Evolutionary conservation across 495 filamentous ascomycete species (phyloP), one percentile per base, ranked within the genome.

Genomic region (Alectoria sarmentosa): DNA sequence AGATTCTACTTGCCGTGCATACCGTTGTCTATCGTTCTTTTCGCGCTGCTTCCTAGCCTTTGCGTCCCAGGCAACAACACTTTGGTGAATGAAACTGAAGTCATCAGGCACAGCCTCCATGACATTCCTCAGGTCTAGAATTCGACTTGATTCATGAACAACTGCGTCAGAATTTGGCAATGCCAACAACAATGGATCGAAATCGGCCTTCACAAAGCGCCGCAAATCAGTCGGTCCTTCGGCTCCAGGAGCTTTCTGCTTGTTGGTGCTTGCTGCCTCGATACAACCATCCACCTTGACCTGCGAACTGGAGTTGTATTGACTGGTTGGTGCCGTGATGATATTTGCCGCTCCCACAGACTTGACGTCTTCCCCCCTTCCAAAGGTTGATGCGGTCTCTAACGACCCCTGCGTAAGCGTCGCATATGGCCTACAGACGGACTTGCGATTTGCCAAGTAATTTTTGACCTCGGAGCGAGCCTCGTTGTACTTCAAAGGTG

Each of bases 1-100:
- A 5, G 81, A 82, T 66, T 83, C 77, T 54, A 83, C 78, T 69
- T 84, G 83, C 42, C 84, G 79, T 60, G 63, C 65, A 49, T 74
- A 73, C 7, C 84, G 81, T 44, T 80, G 79, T 54, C 74, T 70
- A 3, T 85, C 81, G 49, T 82, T 65, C 52, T 71, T 70, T 38
- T 76, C 72, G 23, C 79, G 80, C 34, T 75, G 74, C 52, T 69
- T 66, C 60, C 77, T 74, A 19, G 76, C 77, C 15, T 74, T 65
- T 17, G 66, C 68, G 58, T 86, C 83, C 80, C 80, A 86, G 0
- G 69, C 65, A 46, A 74, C 72, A 3, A 78, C 71, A 8, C 75
- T 67, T n/a, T 76, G 70, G 39, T 73, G 70, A 34, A 86, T 80
- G 66, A 79, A 84, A 42, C 72, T 70, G 57, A 84, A 84, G 61